Evolutionary conservation across 2,329 filamentous ascomycete genomes (phyloP).

Genomic region (Neonectria punicea): DNA sequence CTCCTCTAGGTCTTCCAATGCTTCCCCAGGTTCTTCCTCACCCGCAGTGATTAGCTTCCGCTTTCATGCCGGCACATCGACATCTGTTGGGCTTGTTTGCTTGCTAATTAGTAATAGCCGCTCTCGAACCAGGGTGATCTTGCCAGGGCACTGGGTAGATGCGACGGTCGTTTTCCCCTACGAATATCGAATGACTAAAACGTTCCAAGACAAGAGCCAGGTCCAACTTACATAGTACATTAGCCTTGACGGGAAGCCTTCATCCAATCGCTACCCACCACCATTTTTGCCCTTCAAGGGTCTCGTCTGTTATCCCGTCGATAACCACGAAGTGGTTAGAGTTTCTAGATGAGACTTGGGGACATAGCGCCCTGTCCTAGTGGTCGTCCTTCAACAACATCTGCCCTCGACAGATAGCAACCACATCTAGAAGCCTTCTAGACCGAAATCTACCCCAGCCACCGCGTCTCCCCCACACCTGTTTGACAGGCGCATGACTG

Average conservation of each 20-base stretch:
- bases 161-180: background rate
- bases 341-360: background rate
- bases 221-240: background rate
- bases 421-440: conserved; percentile 31
- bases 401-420: background rate
- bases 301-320: background rate
- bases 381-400: background rate
- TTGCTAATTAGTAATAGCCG: conserved; percentile 12
- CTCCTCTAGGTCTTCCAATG: background rate
- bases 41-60: conserved; percentile 10
- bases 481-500: background rate
- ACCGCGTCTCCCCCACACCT: conserved; percentile 3
- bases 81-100: conserved; percentile 2
- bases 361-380: background rate
- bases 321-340: background rate
- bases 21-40: conserved; percentile 4
- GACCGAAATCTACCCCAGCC: conserved; percentile 16
- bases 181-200: conserved; percentile 5
- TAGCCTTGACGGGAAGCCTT: background rate
- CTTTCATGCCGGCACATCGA: conserved; percentile 23
- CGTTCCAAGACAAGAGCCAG: background rate
- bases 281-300: background rate
- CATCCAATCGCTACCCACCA: background rate
- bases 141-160: background rate
- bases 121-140: conserved; percentile 10